These are phyloP conservation scores for Cryptococcus amylolentus DNA, from an alignment of 1,284 basidiomycete species.

Conservation along the genomic window DNA sequence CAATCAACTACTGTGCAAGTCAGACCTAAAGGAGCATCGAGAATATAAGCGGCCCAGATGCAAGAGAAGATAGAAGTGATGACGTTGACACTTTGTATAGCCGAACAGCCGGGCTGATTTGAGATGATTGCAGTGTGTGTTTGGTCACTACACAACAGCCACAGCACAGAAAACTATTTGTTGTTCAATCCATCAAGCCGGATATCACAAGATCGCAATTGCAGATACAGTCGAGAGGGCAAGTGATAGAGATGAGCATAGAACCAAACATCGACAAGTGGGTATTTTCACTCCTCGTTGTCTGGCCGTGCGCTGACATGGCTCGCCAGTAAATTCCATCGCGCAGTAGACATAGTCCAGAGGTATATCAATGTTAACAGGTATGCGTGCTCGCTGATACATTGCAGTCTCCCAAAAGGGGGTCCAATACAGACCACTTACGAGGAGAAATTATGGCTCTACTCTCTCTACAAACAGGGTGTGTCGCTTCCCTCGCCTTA, in stretches of 20 bases:
- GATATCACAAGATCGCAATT: not conserved
- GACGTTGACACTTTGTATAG: too few species aligned
- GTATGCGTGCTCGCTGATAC: too few species aligned
- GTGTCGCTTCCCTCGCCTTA: slow-evolving; percentile 7
- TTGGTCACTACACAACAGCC: too few species aligned
- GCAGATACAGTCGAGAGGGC: not conserved
- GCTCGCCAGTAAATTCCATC: slow-evolving; percentile 68
- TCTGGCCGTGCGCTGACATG: not conserved
- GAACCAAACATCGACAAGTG: not conserved
- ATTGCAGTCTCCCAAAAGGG: slow-evolving; percentile 69
- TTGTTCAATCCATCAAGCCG: too few species aligned
- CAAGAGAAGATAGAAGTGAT: too few species aligned
- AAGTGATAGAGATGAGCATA: slow-evolving; percentile 6
- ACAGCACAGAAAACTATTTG: too few species aligned
- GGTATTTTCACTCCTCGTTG: too few species aligned
- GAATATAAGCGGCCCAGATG: too few species aligned
- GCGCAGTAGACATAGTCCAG: slow-evolving; percentile 92
- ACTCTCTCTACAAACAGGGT: slow-evolving; percentile 95
- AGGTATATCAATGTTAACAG: slow-evolving; percentile 20
- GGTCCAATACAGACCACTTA: slow-evolving; percentile 95
- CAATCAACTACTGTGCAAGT: too few species aligned
- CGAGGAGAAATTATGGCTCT: slow-evolving; percentile 93
- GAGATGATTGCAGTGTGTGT: too few species aligned
- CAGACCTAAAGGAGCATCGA: too few species aligned
- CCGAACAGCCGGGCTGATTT: too few species aligned